Percentiles rank a stretch among this genome's conserved stretches.
Evolutionary conservation across 1,284 basidiomycete species (phyloP).

Genomic region (Jaminaea rosea): DNA sequence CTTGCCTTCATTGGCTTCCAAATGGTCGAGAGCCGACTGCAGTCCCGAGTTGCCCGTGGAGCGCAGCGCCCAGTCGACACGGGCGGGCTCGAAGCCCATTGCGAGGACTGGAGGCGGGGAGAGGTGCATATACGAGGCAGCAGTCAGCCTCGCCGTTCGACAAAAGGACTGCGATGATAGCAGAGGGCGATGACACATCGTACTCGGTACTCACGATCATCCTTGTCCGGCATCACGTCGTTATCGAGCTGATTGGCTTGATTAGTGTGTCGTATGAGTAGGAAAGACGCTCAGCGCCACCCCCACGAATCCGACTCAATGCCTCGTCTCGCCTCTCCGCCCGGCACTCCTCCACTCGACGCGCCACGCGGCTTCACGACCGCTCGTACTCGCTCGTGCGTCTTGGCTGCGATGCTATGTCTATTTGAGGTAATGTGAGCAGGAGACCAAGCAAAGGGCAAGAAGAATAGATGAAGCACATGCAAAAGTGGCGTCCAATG

Average conservation of each 20-base stretch:
- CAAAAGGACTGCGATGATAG: neutral
- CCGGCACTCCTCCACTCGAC: too few species aligned
- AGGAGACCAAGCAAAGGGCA: too few species aligned
- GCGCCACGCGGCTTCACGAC: too few species aligned
- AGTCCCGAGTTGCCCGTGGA: conserved; percentile 29
- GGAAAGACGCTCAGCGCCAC: too few species aligned
- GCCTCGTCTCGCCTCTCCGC: too few species aligned
- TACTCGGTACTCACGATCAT: conserved; percentile 7
- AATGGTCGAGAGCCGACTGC: conserved; percentile 41
- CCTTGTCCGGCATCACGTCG: conserved; percentile 3
- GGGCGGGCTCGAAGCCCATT: conserved; percentile 41
- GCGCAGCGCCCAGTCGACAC: conserved; percentile 44
- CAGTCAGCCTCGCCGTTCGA: neutral
- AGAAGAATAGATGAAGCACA: too few species aligned
- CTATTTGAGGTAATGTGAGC: too few species aligned
- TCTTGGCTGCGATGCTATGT: too few species aligned
- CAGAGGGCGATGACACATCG: neutral
- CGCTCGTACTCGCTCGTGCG: too few species aligned
- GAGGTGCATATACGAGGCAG: neutral
- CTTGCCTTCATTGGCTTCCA: conserved; percentile 38
- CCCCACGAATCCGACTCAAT: too few species aligned
- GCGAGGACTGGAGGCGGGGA: conserved; percentile 25
- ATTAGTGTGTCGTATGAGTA: too few species aligned
- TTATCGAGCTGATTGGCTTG: too few species aligned
- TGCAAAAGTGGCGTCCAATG: neutral